phyloP scores from a whole-genome alignment of 352 stramenopile species.

The Phytophthora uliginosa region DNA sequence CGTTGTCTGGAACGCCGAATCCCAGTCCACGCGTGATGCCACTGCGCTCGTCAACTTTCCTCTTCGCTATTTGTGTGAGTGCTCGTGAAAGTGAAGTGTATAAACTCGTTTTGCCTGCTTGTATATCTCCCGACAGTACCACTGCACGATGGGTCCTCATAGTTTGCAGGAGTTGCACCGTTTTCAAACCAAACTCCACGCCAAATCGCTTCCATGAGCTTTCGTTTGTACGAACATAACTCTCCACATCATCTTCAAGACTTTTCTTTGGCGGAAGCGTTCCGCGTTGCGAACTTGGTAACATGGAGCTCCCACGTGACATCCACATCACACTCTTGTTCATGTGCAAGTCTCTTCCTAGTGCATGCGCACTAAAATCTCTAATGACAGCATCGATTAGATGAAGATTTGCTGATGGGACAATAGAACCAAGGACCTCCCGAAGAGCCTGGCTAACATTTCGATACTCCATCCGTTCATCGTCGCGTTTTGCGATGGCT shows the following conservation, averaged over 20 bases:
- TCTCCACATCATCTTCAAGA: slow-evolving; percentile 49
- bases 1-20: background rate
- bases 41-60: background rate
- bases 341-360: slow-evolving; percentile 31
- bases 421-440: slow-evolving; percentile 34
- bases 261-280: background rate
- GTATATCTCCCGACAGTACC: slow-evolving; percentile 51
- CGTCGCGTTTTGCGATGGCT: slow-evolving; percentile 22
- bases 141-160: slow-evolving; percentile 39
- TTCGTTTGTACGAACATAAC: slow-evolving; percentile 28
- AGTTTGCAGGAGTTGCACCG: slow-evolving; percentile 53
- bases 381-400: slow-evolving; percentile 52
- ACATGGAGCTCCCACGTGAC: slow-evolving; percentile 3
- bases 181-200: slow-evolving; percentile 47
- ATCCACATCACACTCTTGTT: slow-evolving; percentile 30
- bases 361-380: slow-evolving; percentile 45
- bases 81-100: slow-evolving; percentile 51
- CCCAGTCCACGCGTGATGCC: background rate
- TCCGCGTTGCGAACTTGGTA: background rate
- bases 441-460: slow-evolving; percentile 51
- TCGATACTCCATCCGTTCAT: slow-evolving; percentile 50
- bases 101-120: slow-evolving; percentile 66
- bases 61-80: slow-evolving; percentile 29
- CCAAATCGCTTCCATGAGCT: slow-evolving; percentile 43
- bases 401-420: slow-evolving; percentile 35